Percentiles rank a stretch among this genome's conserved stretches.
Evolutionary conservation across 257 asterid species (phyloP).

Genomic region (Cruciata laevipes): DNA sequence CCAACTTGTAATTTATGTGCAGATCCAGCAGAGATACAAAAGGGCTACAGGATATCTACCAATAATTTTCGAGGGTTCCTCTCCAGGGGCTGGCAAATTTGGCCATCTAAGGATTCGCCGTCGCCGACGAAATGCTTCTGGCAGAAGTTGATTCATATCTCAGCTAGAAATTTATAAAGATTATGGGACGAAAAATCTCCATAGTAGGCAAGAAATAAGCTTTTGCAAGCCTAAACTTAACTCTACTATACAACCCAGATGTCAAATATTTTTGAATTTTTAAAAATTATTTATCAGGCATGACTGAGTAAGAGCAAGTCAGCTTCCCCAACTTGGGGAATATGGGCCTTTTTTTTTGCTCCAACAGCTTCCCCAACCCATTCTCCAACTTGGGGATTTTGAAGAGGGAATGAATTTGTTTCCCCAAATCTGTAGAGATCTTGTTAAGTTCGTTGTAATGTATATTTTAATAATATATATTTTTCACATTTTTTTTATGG

Average conservation of each 20-base stretch:
- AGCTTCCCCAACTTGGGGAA: too few species aligned
- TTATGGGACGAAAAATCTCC: neutral
- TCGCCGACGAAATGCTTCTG: constrained; percentile 34
- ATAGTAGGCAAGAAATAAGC: neutral
- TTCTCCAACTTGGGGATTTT: too few species aligned
- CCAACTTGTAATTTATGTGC: constrained; percentile 18
- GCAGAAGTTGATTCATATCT: constrained; percentile 13
- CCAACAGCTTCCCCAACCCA: too few species aligned
- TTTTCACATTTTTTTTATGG: too few species aligned
- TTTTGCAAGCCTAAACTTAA: neutral
- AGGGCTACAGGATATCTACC: constrained; percentile 80
- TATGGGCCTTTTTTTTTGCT: too few species aligned
- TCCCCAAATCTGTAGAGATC: too few species aligned
- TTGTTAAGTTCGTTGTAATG: too few species aligned
- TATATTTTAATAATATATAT: too few species aligned
- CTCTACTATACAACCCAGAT: neutral
- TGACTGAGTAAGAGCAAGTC: neutral
- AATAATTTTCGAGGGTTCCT: constrained; percentile 75
- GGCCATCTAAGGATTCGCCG: constrained; percentile 79
- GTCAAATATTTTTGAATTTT: too few species aligned
- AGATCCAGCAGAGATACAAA: constrained; percentile 81
- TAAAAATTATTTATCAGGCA: neutral
- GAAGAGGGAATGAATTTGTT: too few species aligned
- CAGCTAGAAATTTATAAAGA: too few species aligned
- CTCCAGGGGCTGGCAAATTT: constrained; percentile 95